phyloP scores from a whole-genome alignment of 2,329 filamentous ascomycete genomes.

The Verticillium klebahnii region DNA sequence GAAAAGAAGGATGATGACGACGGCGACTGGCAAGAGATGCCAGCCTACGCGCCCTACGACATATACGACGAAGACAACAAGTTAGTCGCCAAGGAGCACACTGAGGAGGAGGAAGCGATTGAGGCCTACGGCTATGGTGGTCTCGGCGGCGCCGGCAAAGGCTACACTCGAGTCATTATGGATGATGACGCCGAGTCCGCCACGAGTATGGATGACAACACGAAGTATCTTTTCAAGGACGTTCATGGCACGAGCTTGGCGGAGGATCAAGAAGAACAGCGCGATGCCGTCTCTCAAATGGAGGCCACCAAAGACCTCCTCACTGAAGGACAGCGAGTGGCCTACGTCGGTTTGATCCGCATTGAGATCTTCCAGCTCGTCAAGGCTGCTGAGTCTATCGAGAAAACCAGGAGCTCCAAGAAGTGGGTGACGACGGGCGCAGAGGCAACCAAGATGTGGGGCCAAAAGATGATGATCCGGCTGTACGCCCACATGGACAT shows the following conservation, averaged over 20 bases:
- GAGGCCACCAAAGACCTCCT: conserved; percentile 93
- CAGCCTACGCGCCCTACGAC: conserved; percentile 85
- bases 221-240: conserved; percentile 88
- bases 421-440: conserved; percentile 65
- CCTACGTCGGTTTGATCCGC: conserved; percentile 87
- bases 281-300: conserved; percentile 85
- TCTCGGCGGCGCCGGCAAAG: conserved; percentile 85
- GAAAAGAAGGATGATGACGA: conserved; percentile 53
- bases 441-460: conserved; percentile 90
- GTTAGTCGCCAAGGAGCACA: conserved; percentile 76
- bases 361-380: conserved; percentile 77
- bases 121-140: conserved; percentile 66
- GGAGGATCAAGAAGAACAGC: conserved; percentile 73
- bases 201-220: conserved; percentile 97
- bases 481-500: conserved; percentile 97
- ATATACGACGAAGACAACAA: conserved; percentile 93
- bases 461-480: conserved; percentile 96
- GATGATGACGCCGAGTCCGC: conserved; percentile 93
- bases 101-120: conserved; percentile 64
- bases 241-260: conserved; percentile 52
- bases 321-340: conserved; percentile 92
- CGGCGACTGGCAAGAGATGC: conserved; percentile 90
- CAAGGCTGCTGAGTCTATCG: conserved; percentile 59
- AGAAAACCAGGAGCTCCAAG: conserved; percentile 59
- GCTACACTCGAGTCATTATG: conserved; percentile 90